Conservation (phyloP, 352 stramenopile species). For the Phytophthora pluvialis region DNA sequence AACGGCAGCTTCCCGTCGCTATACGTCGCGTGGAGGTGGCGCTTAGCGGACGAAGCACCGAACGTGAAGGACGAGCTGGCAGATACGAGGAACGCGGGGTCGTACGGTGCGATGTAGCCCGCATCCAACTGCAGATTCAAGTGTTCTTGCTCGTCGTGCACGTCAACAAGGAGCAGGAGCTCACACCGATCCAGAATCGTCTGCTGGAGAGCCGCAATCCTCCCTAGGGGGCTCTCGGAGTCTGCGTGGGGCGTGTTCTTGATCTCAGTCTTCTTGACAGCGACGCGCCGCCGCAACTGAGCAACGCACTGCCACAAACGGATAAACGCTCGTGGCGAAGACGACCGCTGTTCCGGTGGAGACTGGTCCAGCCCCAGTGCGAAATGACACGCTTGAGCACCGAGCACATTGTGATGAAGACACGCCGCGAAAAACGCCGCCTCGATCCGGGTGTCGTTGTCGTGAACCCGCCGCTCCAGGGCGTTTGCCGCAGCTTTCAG, state of each 20-base stretch:
- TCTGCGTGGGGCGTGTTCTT: constrained; percentile 30
- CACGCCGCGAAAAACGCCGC: constrained; percentile 57
- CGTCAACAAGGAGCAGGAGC: constrained; percentile 42
- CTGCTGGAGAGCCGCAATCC: constrained; percentile 33
- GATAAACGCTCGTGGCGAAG: constrained; percentile 38
- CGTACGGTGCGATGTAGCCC: constrained; percentile 41
- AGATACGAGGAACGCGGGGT: constrained; percentile 36
- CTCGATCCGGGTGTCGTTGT: constrained; percentile 58
- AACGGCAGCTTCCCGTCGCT: constrained; percentile 40
- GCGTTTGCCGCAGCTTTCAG: constrained; percentile 9
- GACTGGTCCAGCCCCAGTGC: constrained; percentile 12
- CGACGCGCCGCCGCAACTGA: constrained; percentile 50
- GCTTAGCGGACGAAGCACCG: constrained; percentile 24
- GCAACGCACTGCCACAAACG: constrained; percentile 61
- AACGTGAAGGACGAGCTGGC: constrained; percentile 20
- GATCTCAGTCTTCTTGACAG: constrained; percentile 51
- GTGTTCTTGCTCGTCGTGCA: constrained; percentile 43
- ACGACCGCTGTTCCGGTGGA: not conserved
- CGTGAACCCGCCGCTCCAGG: constrained; percentile 21
- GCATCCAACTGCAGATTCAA: constrained; percentile 35
- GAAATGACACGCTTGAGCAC: constrained; percentile 42
- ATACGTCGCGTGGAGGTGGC: constrained; percentile 41
- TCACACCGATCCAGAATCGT: constrained; percentile 52
- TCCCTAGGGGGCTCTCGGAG: constrained; percentile 6
- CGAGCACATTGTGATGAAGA: constrained; percentile 57